Conservation (phyloP, 1,139 yeast genomes). For the Zhuliangozyma parablackwelliae region DNA sequence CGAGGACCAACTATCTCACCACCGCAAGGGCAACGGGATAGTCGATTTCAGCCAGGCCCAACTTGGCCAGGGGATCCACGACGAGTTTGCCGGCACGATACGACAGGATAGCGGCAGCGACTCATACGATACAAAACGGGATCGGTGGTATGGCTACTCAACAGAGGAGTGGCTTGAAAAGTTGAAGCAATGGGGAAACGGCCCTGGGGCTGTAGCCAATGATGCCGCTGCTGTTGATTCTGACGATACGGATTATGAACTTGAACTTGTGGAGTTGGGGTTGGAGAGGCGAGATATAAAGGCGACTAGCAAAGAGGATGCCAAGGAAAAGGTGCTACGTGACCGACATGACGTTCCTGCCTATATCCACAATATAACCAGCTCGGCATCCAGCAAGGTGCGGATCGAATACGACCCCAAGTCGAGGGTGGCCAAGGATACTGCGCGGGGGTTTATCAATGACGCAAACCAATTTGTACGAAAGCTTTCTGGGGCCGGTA, state of each 20-base stretch:
- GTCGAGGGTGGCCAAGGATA: slow-evolving; percentile 46
- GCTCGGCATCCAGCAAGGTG: slow-evolving; percentile 9
- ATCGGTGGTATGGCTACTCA: slow-evolving; percentile 75
- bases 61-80: slow-evolving; percentile 32
- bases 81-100: slow-evolving; percentile 16
- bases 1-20: slow-evolving; percentile 21
- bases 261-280: slow-evolving; percentile 48
- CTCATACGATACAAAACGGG: slow-evolving; percentile 66
- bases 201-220: no score
- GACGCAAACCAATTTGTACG: slow-evolving; percentile 53
- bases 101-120: slow-evolving; percentile 27
- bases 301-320: slow-evolving; percentile 30
- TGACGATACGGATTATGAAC: slow-evolving; percentile 46
- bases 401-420: slow-evolving; percentile 50
- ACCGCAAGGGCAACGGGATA: slow-evolving; percentile 19
- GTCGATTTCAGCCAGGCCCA: slow-evolving; percentile 28
- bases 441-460: slow-evolving; percentile 43
- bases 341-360: slow-evolving; percentile 52
- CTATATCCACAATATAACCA: slow-evolving; percentile 24
- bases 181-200: slow-evolving; percentile 32
- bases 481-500: slow-evolving; percentile 48
- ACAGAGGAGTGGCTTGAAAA: slow-evolving; percentile 54
- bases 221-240: slow-evolving; percentile 16
- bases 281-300: slow-evolving; percentile 22
- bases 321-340: slow-evolving; percentile 35